These are phyloP conservation scores for Pilaira anomala DNA, from an alignment of 192 early-diverging fungal species.

Conservation along the genomic window DNA sequence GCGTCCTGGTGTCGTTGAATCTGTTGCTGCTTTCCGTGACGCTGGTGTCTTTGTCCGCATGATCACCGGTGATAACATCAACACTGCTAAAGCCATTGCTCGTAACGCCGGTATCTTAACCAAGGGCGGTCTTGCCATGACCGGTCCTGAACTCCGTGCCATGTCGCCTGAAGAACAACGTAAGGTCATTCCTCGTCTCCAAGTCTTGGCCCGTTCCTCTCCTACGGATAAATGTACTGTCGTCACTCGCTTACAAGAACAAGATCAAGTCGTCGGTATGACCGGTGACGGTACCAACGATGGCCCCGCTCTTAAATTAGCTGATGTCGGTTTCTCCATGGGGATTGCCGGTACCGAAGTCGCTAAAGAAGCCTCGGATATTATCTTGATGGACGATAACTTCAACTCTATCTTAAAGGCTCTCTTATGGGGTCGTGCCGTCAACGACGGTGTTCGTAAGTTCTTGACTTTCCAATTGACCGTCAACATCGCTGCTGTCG, in stretches of 20 bases:
- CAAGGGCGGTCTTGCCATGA: slow-evolving; percentile 68
- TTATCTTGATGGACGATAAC: slow-evolving; percentile 88
- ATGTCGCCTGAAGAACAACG: slow-evolving; percentile 65
- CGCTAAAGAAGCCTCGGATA: slow-evolving; percentile 78
- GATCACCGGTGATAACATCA: slow-evolving; percentile 83
- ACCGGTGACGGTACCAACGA: slow-evolving; percentile 87
- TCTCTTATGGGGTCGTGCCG: slow-evolving; percentile 75
- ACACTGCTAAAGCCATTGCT: slow-evolving; percentile 91
- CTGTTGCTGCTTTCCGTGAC: slow-evolving; percentile 69
- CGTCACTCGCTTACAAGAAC: slow-evolving; percentile 69
- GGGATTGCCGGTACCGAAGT: slow-evolving; percentile 86
- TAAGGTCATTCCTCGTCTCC: slow-evolving; percentile 62
- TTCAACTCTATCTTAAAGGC: slow-evolving; percentile 80
- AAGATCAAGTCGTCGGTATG: slow-evolving; percentile 69
- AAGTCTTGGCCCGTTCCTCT: slow-evolving; percentile 84
- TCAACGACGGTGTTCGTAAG: slow-evolving; percentile 81
- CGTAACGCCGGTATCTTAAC: slow-evolving; percentile 80
- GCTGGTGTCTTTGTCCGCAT: slow-evolving; percentile 90
- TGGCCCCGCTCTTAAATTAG: slow-evolving; percentile 80
- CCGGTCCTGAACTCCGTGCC: slow-evolving; percentile 76
- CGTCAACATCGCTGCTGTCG: slow-evolving; percentile 76
- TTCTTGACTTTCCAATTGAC: slow-evolving; percentile 87
- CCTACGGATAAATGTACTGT: slow-evolving; percentile 91
- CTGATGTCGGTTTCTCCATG: slow-evolving; percentile 93
- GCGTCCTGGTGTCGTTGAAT: slow-evolving; percentile 71